Conservation (phyloP, 2,329 filamentous ascomycete species). For the Triangularia verruculosa region DNA sequence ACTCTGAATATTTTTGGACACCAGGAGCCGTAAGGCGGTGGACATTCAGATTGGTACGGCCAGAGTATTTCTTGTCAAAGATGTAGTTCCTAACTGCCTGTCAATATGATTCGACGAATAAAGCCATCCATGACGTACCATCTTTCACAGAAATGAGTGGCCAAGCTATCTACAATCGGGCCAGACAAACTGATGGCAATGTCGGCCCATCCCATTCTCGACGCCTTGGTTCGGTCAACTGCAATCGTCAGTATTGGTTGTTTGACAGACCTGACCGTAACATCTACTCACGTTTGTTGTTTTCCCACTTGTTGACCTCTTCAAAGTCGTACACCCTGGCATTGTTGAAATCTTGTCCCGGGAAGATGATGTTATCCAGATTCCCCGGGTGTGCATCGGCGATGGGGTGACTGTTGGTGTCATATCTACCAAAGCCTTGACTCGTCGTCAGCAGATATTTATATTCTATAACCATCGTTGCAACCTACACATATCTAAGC, state of each 20-base stretch:
- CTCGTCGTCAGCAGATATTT: conserved; percentile 24
- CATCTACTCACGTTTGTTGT: conserved; percentile 64
- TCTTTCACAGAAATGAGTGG: conserved; percentile 75
- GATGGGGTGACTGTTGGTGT: conserved; percentile 83
- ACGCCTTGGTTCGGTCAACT: conserved; percentile 73
- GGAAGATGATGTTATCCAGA: conserved; percentile 73
- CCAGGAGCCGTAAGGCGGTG: conserved; percentile 23
- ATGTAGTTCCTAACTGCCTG: conserved; percentile 67
- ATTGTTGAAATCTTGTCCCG: conserved; percentile 92
- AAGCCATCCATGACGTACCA: conserved; percentile 52
- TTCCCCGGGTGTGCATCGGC: conserved; percentile 79
- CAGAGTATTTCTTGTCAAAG: conserved; percentile 73
- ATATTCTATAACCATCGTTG: too few relatives aligned
- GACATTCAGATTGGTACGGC: conserved; percentile 51
- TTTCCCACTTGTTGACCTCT: conserved; percentile 72
- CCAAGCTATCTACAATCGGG: conserved; percentile 70
- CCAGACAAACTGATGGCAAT: conserved; percentile 74
- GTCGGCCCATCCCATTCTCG: conserved; percentile 92
- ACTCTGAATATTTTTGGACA: conserved; percentile 19
- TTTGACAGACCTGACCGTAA: neutral
- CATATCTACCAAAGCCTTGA: conserved; percentile 75
- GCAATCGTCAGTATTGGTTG: conserved; percentile 8
- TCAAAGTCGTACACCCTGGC: conserved; percentile 79
- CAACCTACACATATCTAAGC: conserved; percentile 68
- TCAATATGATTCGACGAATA: neutral